Evolutionary conservation across 2,329 filamentous ascomycete genomes (phyloP), one percentile per base, ranked within the genome.

Genomic region (Waltergamsia citrina): DNA sequence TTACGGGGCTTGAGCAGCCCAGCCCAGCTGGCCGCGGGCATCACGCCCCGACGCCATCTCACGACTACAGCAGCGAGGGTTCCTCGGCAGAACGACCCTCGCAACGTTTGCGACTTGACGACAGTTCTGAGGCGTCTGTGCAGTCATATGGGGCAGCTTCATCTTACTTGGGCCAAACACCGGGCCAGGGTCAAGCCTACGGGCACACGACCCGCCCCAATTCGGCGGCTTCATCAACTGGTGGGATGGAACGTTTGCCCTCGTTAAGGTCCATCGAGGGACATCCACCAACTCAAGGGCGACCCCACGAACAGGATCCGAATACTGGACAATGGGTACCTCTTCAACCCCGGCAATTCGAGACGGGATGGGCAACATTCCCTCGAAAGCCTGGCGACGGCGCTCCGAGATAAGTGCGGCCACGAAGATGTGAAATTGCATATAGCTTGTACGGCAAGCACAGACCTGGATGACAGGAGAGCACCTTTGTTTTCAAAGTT

Each of bases 41-140:
- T 8, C 45, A 47, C 19, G 41, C 45, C 6, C 44, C 47, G 20
- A 50, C 49, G 18, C 46, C 52, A 30, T 41, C 46, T 15, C 46
- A 53, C 36, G 46, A 51, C 12, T 62, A 65, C 42, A 48, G 53
- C 20, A 57, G 58, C 34, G 67, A 71, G 32, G 47, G 56, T 6
- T 55, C 60, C 7, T 59, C 59, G 17, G 54, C 58, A 17, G 69
- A 72, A 38, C 59, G 63, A 33, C 58, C 68, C 6, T 46, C 58
- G 15, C 62, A 66, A 41, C 57, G 68, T 34, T 58, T 67, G 10
- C 56, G 66, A 41, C 67, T 63, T 6, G 67, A 72, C 18, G 58
- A 66, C 7, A 60, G 62, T 6, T 53, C 65, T 5, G 63, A 69
- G 5, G 62, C 57, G 22, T 46, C 55, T 4, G 53, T 56, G 22